Base-by-base conservation (phyloP, 1,284 basidiomycete species). In the Ceratobasidium sp. region DNA sequence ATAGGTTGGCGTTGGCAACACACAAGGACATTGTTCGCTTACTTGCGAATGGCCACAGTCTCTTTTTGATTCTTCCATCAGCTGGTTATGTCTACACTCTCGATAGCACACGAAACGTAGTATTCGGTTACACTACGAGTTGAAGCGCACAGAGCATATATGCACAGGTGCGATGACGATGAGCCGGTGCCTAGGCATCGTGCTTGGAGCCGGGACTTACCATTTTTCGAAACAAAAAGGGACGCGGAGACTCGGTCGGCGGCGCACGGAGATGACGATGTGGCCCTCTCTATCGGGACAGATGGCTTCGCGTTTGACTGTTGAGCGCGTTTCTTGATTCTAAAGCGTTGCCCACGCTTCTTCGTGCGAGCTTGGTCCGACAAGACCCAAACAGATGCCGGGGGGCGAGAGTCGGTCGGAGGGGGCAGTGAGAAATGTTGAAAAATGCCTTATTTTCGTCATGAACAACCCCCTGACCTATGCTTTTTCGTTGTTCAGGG, bases 91-190 rank as follows among this genome's bases (percentile, higher is more conserved):
- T 23, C 64, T 36, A 46, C 64, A 69, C 45, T 69, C 64, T 43
- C 52, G 64, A 50, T 39, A 69, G 52, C 48, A 69, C 41, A 69
- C 57, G 52, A 69, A 69, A 36, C 64, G 55, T 1, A 69, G 52
- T n/a, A 69, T n/a, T 16, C 64, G 64, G 28, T 69, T 69, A 39
- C 64, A 69, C 64, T 69, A n/a, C n/a, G n/a, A n/a, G n/a, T n/a
- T n/a, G n/a, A n/a, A 26, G 26, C 45, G 60, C 23, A 30, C 32
- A 69, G n/a, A n/a, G n/a, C n/a, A n/a, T n/a, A n/a, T n/a, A n/a
- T n/a, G n/a, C n/a, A 36, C n/a, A 53, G 5, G 48, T n/a, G 48
- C n/a, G 18, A 18, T n/a, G 23, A 34, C 2, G 34, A n/a, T 57
- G 50, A 69, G 62, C 62, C 41, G 64, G 23, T 69, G 64, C 64